Conservation (phyloP, 1,284 basidiomycete species). For the Microbotryomycetes sp. region DNA sequence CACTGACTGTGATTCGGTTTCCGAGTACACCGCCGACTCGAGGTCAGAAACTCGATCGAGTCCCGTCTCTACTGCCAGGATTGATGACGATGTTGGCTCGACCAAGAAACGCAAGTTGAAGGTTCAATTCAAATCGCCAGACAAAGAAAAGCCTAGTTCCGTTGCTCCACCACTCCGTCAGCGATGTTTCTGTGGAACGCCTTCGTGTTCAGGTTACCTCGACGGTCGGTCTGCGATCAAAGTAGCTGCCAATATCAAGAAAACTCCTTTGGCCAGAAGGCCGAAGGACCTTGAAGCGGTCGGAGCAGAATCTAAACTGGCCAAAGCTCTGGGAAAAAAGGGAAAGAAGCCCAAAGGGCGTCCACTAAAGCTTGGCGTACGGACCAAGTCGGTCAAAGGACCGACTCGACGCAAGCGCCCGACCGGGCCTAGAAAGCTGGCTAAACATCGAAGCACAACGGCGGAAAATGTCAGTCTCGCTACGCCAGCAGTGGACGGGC, state of each 20-base stretch:
- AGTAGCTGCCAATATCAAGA: neutral
- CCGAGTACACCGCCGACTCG: neutral
- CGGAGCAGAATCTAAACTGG: neutral
- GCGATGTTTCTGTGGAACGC: constrained; percentile 42
- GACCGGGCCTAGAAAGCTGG: no score
- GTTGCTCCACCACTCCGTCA: constrained; percentile 32
- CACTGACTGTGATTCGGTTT: neutral
- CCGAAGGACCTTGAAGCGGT: neutral
- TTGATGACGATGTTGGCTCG: neutral
- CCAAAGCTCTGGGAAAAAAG: neutral
- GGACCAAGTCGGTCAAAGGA: no score
- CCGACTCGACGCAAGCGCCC: no score
- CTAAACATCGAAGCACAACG: no score
- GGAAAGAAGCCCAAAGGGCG: no score
- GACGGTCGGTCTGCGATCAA: constrained; percentile 18
- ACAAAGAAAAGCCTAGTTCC: neutral
- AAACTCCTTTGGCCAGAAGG: neutral
- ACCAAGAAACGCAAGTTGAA: neutral
- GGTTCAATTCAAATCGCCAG: neutral
- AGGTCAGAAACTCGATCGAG: constrained; percentile 13
- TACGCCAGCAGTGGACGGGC: no score
- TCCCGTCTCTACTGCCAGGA: constrained; percentile 6
- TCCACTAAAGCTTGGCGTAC: no score
- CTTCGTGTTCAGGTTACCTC: constrained; percentile 41
- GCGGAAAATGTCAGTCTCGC: no score